phyloP scores from a whole-genome alignment of 1,284 basidiomycete species.

The Leucoagaricus sp. region DNA sequence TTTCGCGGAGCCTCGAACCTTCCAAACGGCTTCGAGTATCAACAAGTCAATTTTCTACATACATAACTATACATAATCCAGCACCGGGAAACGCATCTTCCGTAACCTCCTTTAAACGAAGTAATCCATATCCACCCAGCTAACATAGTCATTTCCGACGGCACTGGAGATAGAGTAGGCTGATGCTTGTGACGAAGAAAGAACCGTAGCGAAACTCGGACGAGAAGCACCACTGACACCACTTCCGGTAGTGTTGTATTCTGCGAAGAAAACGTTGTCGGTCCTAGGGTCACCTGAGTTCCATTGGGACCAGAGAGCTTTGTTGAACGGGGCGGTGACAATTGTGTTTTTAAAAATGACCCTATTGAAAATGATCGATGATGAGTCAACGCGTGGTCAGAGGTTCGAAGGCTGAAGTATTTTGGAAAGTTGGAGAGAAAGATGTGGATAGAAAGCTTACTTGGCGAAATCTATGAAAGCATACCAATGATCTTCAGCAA shows the following conservation, averaged over 20 bases:
- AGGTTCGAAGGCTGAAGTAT: not conserved
- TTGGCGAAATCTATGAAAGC: conserved; percentile 25
- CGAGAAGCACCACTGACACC: conserved; percentile 37
- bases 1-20: too few relatives aligned
- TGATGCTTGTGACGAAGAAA: conserved; percentile 36
- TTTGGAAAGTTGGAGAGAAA: too few relatives aligned
- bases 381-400: not conserved
- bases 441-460: conserved; percentile 23
- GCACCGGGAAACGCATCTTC: too few relatives aligned
- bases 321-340: conserved; percentile 40
- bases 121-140: conserved; percentile 47
- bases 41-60: too few relatives aligned
- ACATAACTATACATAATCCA: too few relatives aligned
- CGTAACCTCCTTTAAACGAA: conserved; percentile 25
- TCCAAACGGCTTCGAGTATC: too few relatives aligned
- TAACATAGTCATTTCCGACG: conserved; percentile 42
- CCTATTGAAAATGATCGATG: conserved; percentile 27
- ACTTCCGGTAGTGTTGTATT: conserved; percentile 45
- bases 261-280: conserved; percentile 46
- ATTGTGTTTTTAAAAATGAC: conserved; percentile 49
- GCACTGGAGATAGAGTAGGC: conserved; percentile 43
- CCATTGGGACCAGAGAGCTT: conserved; percentile 51
- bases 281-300: conserved; percentile 37
- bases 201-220: conserved; percentile 41
- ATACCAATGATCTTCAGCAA: not conserved